Percentiles rank a stretch among this genome's conserved stretches.
Evolutionary conservation across 345 rosid species (phyloP).

Genomic region (Corchorus capsularis): DNA sequence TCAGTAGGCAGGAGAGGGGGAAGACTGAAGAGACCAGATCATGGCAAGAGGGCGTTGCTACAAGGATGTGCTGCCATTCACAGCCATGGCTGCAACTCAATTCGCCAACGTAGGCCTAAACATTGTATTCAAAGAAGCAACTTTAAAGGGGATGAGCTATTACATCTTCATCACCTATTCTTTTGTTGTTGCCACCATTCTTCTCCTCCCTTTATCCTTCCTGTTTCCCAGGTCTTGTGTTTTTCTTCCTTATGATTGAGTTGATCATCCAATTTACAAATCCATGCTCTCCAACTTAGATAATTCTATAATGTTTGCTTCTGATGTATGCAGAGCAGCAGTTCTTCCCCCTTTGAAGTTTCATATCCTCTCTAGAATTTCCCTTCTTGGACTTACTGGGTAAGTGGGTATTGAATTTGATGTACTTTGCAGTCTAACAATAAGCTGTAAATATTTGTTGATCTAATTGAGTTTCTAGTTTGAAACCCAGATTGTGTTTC

Average conservation of each 20-base stretch:
- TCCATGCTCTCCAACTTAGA: not conserved
- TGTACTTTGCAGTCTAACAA: not conserved
- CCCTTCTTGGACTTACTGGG: slow-evolving; percentile 33
- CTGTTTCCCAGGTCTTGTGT: slow-evolving; percentile 16
- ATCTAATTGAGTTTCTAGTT: not conserved
- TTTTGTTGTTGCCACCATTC: slow-evolving; percentile 29
- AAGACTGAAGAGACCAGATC: not conserved
- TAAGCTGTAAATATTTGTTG: too few species aligned
- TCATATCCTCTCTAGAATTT: slow-evolving; percentile 27
- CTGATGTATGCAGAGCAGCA: slow-evolving; percentile 22
- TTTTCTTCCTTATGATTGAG: not conserved
- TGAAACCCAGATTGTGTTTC: not conserved
- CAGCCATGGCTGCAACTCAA: slow-evolving; percentile 31
- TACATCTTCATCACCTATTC: slow-evolving; percentile 31
- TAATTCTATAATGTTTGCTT: not conserved
- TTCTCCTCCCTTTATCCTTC: slow-evolving; percentile 33
- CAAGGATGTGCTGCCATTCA: slow-evolving; percentile 30
- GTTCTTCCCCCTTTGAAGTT: slow-evolving; percentile 35
- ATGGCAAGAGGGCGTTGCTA: slow-evolving; percentile 18
- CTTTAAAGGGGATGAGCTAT: slow-evolving; percentile 35
- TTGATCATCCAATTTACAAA: not conserved
- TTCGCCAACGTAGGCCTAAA: slow-evolving; percentile 29
- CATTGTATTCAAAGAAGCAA: slow-evolving; percentile 35
- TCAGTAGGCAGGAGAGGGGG: too few species aligned
- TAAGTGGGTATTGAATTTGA: not conserved